Percentiles rank a stretch among this genome's conserved stretches.
Conservation (phyloP, 192 early-diverging fungal species). For the Backusella tarrabulga region DNA sequence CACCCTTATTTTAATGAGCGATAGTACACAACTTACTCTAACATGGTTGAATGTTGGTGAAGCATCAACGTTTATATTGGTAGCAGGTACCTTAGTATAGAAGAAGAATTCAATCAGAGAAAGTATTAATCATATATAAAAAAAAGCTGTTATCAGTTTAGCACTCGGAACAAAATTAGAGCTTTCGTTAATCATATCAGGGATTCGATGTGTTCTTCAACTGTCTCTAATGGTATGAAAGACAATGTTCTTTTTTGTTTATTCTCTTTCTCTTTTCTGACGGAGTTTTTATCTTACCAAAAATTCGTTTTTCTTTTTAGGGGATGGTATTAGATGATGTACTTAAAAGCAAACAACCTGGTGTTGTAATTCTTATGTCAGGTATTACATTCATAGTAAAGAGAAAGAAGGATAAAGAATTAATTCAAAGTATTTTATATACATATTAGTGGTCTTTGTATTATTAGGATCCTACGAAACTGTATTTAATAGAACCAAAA, state of each 20-base stretch:
- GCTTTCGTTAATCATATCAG: slow-evolving; percentile 62
- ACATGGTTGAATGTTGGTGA: slow-evolving; percentile 22
- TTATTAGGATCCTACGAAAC: slow-evolving; percentile 66
- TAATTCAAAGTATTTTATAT: not conserved
- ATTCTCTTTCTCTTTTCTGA: not conserved
- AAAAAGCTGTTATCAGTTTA: slow-evolving; percentile 15
- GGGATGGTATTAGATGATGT: slow-evolving; percentile 67
- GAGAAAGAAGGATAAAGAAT: not conserved
- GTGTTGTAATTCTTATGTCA: slow-evolving; percentile 60
- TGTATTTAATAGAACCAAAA: slow-evolving; percentile 67
- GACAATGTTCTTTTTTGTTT: not conserved
- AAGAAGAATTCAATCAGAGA: not conserved
- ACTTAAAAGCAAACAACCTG: slow-evolving; percentile 58
- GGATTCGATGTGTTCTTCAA: slow-evolving; percentile 74
- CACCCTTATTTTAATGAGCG: not conserved
- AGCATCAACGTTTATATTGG: slow-evolving; percentile 19
- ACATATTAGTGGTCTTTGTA: slow-evolving; percentile 50
- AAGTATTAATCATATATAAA: not conserved
- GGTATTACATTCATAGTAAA: slow-evolving; percentile 31
- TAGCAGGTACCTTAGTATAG: slow-evolving; percentile 20
- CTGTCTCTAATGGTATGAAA: slow-evolving; percentile 65
- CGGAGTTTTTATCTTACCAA: not conserved
- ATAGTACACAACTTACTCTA: not conserved
- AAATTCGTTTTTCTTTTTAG: slow-evolving; percentile 30
- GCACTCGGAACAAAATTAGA: slow-evolving; percentile 65